Evolutionary conservation across 2,329 filamentous ascomycete genomes (phyloP).

Genomic region (Epichloe baconii): DNA sequence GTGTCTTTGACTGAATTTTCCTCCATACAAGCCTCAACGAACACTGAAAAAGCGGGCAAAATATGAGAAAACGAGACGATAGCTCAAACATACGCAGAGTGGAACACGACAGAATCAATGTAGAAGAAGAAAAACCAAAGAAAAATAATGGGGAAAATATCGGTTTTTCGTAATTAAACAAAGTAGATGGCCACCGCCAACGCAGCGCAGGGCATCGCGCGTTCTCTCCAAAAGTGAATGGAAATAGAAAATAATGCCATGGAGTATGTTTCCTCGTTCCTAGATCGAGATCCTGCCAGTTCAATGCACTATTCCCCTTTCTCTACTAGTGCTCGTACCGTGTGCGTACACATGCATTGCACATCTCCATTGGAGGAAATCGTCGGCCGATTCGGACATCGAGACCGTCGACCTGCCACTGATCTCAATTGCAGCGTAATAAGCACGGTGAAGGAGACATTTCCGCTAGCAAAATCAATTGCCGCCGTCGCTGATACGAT

Average conservation of each 20-base stretch:
- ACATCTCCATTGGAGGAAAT: neutral
- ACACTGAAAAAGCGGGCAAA: slow-evolving; percentile 2
- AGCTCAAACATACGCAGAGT: neutral
- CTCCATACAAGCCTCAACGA: neutral
- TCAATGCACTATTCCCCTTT: neutral
- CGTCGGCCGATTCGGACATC: neutral
- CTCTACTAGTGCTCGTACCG: neutral
- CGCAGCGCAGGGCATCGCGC: slow-evolving; percentile 10
- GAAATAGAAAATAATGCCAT: slow-evolving; percentile 14
- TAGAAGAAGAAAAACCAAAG: neutral
- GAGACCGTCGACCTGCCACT: neutral
- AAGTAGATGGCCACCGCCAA: slow-evolving; percentile 33
- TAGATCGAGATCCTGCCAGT: neutral
- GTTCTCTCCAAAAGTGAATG: slow-evolving; percentile 9
- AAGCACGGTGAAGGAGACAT: neutral
- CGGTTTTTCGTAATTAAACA: slow-evolving; percentile 36
- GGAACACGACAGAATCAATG: neutral
- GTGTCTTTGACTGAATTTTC: neutral
- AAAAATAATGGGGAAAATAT: slow-evolving; percentile 12
- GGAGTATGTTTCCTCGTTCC: slow-evolving; percentile 7
- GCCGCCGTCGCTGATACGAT: slow-evolving; percentile 15
- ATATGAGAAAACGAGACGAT: neutral
- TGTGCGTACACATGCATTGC: slow-evolving; percentile 1
- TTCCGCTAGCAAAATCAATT: neutral
- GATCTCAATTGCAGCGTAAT: neutral